Evolutionary conservation across 495 filamentous ascomycete genomes (phyloP).

Genomic region (Bathelium albidoporum): DNA sequence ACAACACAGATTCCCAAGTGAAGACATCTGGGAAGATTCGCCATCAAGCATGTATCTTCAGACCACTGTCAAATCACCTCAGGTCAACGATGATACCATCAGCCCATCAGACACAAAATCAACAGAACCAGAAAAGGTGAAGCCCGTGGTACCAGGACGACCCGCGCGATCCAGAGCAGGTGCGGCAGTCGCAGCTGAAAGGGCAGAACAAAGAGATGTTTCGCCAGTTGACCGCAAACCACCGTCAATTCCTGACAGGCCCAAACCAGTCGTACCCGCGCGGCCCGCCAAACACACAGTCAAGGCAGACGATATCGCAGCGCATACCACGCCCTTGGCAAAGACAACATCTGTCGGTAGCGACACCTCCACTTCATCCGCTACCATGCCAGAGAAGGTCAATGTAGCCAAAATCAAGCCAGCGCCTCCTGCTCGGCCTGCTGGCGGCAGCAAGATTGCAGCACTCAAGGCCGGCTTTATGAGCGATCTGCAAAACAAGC

Average conservation of each 20-base stretch:
- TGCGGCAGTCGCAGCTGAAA: conserved; percentile 20
- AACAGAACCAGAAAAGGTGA: conserved; percentile 11
- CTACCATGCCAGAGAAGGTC: neutral
- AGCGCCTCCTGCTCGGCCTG: conserved; percentile 66
- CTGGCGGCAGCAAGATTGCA: conserved; percentile 69
- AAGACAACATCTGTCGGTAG: conserved; percentile 19
- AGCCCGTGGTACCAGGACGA: conserved; percentile 13
- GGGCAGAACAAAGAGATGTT: conserved; percentile 14
- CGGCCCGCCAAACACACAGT: conserved; percentile 51
- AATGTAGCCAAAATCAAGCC: conserved; percentile 28
- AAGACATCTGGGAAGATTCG: conserved; percentile 93
- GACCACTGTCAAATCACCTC: conserved; percentile 63
- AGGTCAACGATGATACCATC: conserved; percentile 34
- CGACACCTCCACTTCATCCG: neutral
- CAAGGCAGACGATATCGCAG: conserved; percentile 32
- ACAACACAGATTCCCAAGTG: conserved; percentile 78
- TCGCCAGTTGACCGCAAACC: conserved; percentile 30
- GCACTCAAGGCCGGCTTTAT: conserved; percentile 84
- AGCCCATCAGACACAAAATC: conserved; percentile 17
- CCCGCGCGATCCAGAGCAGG: conserved; percentile 15
- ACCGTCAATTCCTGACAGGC: conserved; percentile 47
- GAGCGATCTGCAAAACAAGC: conserved; percentile 74
- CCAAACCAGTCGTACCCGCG: conserved; percentile 71
- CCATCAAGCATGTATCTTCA: conserved; percentile 73
- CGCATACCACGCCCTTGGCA: conserved; percentile 25